Conservation (phyloP, 1,284 basidiomycete genomes). For the Ceratobasidium sp. region DNA sequence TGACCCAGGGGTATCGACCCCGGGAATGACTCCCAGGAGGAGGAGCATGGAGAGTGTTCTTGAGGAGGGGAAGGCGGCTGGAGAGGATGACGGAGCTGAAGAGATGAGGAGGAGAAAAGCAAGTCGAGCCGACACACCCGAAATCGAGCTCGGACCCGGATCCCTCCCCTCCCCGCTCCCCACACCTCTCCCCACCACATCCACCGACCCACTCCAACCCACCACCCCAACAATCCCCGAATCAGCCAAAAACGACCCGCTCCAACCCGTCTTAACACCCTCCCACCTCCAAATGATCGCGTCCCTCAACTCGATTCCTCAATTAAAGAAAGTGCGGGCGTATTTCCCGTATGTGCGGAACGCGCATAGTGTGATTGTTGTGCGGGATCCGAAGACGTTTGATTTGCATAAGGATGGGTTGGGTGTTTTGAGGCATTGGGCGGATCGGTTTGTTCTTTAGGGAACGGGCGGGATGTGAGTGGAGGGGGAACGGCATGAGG, state of each 20-base stretch:
- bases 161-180: too few relatives aligned
- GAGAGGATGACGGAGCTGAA: too few relatives aligned
- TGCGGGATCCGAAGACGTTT: conserved; percentile 72
- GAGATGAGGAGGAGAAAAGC: conserved; percentile 25
- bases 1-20: too few relatives aligned
- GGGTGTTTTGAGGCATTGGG: conserved; percentile 77
- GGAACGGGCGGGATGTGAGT: too few relatives aligned
- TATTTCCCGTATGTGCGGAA: conserved; percentile 72
- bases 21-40: too few relatives aligned
- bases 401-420: conserved; percentile 70
- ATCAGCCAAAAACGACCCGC: conserved; percentile 1
- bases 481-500: too few relatives aligned
- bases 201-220: conserved; percentile 32
- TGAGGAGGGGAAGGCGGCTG: conserved; percentile 11
- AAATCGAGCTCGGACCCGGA: too few relatives aligned
- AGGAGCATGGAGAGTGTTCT: conserved; percentile 16
- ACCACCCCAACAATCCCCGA: conserved; percentile 51
- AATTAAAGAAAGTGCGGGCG: conserved; percentile 73
- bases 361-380: conserved; percentile 77
- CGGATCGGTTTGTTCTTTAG: conserved; percentile 71
- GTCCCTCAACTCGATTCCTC: conserved; percentile 75
- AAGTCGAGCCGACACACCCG: too few relatives aligned
- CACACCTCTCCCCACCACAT: conserved; percentile 28
- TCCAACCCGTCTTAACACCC: conserved; percentile 66
- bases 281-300: conserved; percentile 66